phyloP scores from a whole-genome alignment of 306 rosid genomes.

The Leucaena leucocephala region DNA sequence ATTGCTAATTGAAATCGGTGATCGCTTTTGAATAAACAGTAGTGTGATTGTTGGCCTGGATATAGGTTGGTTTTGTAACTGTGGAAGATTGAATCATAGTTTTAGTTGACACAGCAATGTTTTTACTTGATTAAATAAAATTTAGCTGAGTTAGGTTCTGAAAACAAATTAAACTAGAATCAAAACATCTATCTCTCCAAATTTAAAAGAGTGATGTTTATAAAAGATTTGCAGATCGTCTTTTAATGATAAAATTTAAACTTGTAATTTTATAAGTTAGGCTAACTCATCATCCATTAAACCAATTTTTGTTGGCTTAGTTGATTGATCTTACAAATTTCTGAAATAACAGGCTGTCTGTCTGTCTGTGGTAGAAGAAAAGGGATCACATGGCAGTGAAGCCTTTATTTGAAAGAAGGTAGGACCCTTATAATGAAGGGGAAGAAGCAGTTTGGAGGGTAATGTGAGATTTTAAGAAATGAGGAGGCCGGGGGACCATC shows the following conservation, averaged over 20 bases:
- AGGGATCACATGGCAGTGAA: conserved; percentile 15
- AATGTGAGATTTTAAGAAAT: conserved; percentile 42
- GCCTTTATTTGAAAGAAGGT: conserved; percentile 12
- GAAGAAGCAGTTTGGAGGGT: conserved; percentile 48
- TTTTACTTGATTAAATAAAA: too few species aligned
- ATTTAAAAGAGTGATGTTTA: too few species aligned
- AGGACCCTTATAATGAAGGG: conserved; percentile 39
- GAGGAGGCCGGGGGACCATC: conserved; percentile 48
- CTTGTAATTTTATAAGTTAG: too few species aligned
- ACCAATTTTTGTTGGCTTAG: too few species aligned
- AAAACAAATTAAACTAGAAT: too few species aligned
- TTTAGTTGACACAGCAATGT: background rate
- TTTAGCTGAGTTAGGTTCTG: too few species aligned
- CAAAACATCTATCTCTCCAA: too few species aligned
- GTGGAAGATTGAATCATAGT: too few species aligned
- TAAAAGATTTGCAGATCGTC: too few species aligned
- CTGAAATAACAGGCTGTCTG: background rate
- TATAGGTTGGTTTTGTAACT: background rate
- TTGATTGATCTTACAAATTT: background rate
- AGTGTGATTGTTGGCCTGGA: background rate
- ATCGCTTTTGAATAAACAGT: background rate
- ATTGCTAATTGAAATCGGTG: background rate
- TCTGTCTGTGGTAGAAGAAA: background rate
- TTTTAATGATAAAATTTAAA: too few species aligned
- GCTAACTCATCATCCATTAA: too few species aligned